Evolutionary conservation across 192 early-diverging fungal species (phyloP), one percentile per base, ranked within the genome.

Genomic region (Coemansia sp.): DNA sequence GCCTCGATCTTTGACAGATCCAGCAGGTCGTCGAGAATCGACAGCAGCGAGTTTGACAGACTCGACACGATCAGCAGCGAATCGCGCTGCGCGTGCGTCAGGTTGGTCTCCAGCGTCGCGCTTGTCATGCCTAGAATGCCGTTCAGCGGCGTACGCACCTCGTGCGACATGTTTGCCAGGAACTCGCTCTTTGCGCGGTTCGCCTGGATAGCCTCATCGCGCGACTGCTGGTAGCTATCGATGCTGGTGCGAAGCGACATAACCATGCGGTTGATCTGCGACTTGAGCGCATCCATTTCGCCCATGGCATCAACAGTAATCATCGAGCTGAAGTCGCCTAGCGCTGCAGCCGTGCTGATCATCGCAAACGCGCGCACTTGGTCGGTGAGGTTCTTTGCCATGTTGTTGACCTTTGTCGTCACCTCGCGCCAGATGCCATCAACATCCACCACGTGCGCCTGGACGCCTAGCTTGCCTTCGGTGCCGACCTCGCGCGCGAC

Each of bases 1-100:
- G 93, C 92, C 73, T 94, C 93, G 66, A 93, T 88, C 84, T 91
- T 92, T 55, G 89, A 91, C 62, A 94, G 83, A 83, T 94, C 94
- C 9, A 95, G 80, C 75, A 95, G 89, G 71, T 92, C 90, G 68
- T 95, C 91, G 39, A 95, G 89, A 59, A 95, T 87, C 9, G 86
- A 87, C 63, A 93, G 71, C 35, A 94, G 78, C 60, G 87, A 89
- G 58, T 91, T 89, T 9, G 91, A 88, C 57, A 90, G 71, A 33
- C 81, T 86, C 43, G 87, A 89, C 60, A 92, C 91, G 60, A 92
- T 92, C 84, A 90, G 88, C 67, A 92, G 76, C 53, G 90, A 91
- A 72, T 93, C 91, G 61, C 91, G 90, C 77, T 93, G 91, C 62
- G 92, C 87, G 11, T 89, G 88, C 33, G 91, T 90, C 24, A 95